phyloP scores from a whole-genome alignment of 2,329 filamentous ascomycete species.

The Neophaeococcomyces aloes region DNA sequence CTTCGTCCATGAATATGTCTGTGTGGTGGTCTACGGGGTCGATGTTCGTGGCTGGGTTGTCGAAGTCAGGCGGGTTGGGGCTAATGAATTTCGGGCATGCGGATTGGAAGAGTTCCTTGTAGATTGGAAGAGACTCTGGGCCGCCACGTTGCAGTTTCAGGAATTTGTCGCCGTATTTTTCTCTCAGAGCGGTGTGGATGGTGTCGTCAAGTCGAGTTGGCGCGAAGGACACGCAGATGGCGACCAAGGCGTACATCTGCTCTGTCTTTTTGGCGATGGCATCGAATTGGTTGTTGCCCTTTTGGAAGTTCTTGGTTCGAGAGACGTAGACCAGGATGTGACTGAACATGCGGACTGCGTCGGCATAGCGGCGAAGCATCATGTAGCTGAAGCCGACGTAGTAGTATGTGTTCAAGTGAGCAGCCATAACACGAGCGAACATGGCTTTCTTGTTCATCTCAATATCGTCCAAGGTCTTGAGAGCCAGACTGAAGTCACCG shows the following conservation, averaged over 20 bases:
- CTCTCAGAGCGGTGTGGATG: constrained; percentile 91
- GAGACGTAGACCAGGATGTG: constrained; percentile 99
- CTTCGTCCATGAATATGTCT: constrained; percentile 97
- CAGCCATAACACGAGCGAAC: constrained; percentile 98
- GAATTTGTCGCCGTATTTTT: constrained; percentile 99
- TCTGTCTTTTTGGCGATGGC: constrained; percentile 99
- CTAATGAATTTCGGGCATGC: constrained; percentile 99
- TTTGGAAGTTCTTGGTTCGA: constrained; percentile 99
- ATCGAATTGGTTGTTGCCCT: constrained; percentile 81
- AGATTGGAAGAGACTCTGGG: constrained; percentile 87
- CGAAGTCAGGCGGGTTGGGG: constrained; percentile 92
- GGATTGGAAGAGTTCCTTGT: constrained; percentile 93
- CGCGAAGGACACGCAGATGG: constrained; percentile 97
- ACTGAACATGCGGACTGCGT: constrained; percentile 99
- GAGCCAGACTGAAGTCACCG: constrained; percentile 92
- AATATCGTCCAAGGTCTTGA: constrained; percentile 98
- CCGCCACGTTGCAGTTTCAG: constrained; percentile 92
- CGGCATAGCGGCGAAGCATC: constrained; percentile 99
- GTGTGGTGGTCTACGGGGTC: constrained; percentile 97
- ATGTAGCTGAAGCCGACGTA: constrained; percentile 99
- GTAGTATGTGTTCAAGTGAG: constrained; percentile 99
- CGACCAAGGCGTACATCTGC: constrained; percentile 98
- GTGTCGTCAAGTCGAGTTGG: constrained; percentile 96
- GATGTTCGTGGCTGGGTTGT: constrained; percentile 89
- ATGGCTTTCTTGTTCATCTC: constrained; percentile 99